phyloP scores from a whole-genome alignment of 805 yeast genomes.

The Lachancea waltii region DNA sequence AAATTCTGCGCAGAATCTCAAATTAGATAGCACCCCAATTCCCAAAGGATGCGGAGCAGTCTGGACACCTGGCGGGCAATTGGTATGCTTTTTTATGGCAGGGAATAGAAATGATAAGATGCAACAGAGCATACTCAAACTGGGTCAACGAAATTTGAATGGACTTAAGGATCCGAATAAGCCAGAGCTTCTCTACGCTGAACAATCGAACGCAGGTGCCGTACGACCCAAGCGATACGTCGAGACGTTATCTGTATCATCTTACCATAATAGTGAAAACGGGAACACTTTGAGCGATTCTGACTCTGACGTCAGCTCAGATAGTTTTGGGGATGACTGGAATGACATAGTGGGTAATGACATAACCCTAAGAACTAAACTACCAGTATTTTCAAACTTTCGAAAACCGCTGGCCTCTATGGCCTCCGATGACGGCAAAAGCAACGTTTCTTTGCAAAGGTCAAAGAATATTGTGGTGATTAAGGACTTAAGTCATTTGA shows the following conservation, averaged over 20 bases:
- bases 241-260: conserved; percentile 22
- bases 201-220: conserved; percentile 4
- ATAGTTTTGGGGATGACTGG: conserved; percentile 62
- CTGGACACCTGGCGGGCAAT: conserved; percentile 73
- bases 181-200: conserved; percentile 11
- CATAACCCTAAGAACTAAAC: conserved; percentile 39
- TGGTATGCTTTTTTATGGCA: conserved; percentile 76
- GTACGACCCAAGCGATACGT: conserved; percentile 31
- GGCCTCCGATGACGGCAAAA: conserved; percentile 22
- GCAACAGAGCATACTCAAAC: conserved; percentile 29
- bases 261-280: conserved; percentile 8
- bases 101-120: conserved; percentile 38
- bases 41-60: conserved; percentile 92
- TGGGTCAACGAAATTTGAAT: conserved; percentile 21
- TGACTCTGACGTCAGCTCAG: conserved; percentile 39
- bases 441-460: conserved; percentile 22
- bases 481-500: conserved; percentile 57
- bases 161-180: conserved; percentile 20
- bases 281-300: conserved; percentile 19
- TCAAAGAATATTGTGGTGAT: conserved; percentile 53
- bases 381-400: conserved; percentile 38
- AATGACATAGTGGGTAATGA: conserved; percentile 58
- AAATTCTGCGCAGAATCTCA: conserved; percentile 17
- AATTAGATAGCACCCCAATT: conserved; percentile 76
- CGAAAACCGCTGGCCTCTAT: conserved; percentile 22